phyloP scores from a whole-genome alignment of 2,329 filamentous ascomycete genomes.

The Chlorencoelia australis region DNA sequence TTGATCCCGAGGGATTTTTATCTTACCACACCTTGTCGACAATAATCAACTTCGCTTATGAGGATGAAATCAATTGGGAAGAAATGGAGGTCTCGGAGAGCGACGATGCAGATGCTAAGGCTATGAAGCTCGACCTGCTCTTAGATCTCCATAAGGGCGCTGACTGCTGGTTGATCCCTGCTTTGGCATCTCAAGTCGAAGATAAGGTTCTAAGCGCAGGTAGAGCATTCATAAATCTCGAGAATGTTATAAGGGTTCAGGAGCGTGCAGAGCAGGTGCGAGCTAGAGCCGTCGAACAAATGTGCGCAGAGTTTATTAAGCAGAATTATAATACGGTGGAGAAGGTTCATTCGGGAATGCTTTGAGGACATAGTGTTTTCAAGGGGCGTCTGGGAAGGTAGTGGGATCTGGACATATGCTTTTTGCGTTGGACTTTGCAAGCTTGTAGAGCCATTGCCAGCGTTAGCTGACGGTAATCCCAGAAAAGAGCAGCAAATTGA shows the following conservation, averaged over 20 bases:
- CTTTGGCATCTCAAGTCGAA: conserved; percentile 15
- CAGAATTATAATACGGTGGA: too few species aligned
- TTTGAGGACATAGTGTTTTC: too few species aligned
- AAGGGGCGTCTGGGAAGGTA: too few species aligned
- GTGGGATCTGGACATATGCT: too few species aligned
- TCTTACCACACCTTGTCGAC: conserved; percentile 16
- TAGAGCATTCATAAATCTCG: conserved; percentile 13
- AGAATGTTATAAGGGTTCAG: conserved; percentile 12
- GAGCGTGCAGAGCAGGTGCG: conserved; percentile 6
- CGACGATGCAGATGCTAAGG: conserved; percentile 9
- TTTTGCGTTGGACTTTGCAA: too few species aligned
- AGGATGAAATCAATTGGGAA: conserved; percentile 16
- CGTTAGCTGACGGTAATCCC: too few species aligned
- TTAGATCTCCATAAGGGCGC: conserved; percentile 19
- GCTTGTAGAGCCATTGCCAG: too few species aligned
- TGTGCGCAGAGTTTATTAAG: conserved; percentile 11
- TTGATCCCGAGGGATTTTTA: conserved; percentile 10
- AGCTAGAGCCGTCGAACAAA: conserved; percentile 8
- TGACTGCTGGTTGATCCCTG: conserved; percentile 15
- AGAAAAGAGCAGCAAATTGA: too few species aligned
- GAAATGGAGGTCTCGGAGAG: conserved; percentile 13
- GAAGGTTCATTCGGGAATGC: too few species aligned
- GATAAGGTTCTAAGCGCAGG: conserved; percentile 13
- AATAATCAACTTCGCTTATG: conserved; percentile 19
- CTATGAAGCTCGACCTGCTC: conserved; percentile 16